These are phyloP conservation scores for Medicago lupulina DNA, from an alignment of 306 rosid species.

Conservation along the genomic window DNA sequence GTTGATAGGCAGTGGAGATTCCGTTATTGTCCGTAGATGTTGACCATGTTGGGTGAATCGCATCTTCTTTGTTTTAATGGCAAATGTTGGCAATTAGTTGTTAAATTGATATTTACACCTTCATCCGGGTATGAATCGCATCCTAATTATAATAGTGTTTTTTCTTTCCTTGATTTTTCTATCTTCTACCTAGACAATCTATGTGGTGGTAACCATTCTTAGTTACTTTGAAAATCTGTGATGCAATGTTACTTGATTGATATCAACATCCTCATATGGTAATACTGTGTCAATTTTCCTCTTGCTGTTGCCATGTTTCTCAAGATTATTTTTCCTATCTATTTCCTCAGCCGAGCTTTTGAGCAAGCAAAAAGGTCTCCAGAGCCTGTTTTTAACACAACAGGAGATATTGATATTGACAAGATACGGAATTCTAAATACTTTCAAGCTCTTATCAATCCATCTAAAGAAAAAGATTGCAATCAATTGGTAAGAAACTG, in stretches of 20 bases:
- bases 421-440: conserved; percentile 76
- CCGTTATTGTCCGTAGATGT: neutral
- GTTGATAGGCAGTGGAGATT: neutral
- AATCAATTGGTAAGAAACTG: conserved; percentile 53
- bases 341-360: conserved; percentile 67
- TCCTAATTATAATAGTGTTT: too few relatives aligned
- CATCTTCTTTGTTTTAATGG: too few relatives aligned
- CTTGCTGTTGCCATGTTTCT: conserved; percentile 5
- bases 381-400: conserved; percentile 58
- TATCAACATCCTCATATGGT: neutral
- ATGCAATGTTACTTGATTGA: neutral
- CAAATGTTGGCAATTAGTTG: too few relatives aligned
- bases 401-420: conserved; percentile 71
- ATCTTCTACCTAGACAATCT: neutral
- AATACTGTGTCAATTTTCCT: neutral
- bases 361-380: conserved; percentile 77
- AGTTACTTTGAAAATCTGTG: neutral
- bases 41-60: neutral
- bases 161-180: neutral
- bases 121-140: too few relatives aligned
- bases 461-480: conserved; percentile 49
- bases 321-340: conserved; percentile 11
- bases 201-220: neutral
- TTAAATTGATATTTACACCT: too few relatives aligned
- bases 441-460: conserved; percentile 67